Evolutionary conservation across 257 asterid genomes (phyloP), one percentile per base, ranked within the genome.

Genomic region (Jacaranda mimosifolia): DNA sequence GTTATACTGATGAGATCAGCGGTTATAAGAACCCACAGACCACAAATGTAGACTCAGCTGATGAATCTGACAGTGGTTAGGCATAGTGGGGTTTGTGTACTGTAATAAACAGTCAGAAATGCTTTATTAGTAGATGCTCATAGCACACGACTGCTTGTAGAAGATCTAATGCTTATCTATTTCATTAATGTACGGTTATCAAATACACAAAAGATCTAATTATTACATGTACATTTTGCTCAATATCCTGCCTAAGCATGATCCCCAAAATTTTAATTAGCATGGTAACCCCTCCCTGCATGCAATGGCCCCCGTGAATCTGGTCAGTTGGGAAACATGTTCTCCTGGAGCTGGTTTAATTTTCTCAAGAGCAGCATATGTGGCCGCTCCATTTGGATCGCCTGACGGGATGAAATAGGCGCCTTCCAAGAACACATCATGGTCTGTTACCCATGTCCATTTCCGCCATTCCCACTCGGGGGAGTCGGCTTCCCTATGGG

Each of bases 1-100:
- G 97, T 9, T 93, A 93, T 82, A 78, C 14, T 32, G 91, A 91
- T 5, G 93, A 91, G 83, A 86, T 93, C 46, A 86, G 85, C 68
- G 93, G 81, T 53, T 89, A 92, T 77, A 93, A 87, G 81, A 92
- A 89, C 79, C 87, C 87, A 40, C 96, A 89, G 71, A 46, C 87
- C 38, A 72, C 80, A 63, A 55, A 43, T 19, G 74, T 78, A 4
- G 93, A 79, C 72, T 81, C 88, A 12, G 91, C 83, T 67, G 87
- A 82, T 77, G 93, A 85, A 42, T 91, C 97, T 32, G 97, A 85
- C 70, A 77, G 89, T 79, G 70, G 76, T 9, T 88, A 88, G 84
- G 72, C 68, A 26, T 53, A 4, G 3, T 19, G 18, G 36, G 36
- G 35, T 51, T 59, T 21, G 18, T 10, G 39, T 15, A 56, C 39